Evolutionary conservation across 176 grass and related monocot genomes (phyloP).

Genomic region (Musa itinerans): DNA sequence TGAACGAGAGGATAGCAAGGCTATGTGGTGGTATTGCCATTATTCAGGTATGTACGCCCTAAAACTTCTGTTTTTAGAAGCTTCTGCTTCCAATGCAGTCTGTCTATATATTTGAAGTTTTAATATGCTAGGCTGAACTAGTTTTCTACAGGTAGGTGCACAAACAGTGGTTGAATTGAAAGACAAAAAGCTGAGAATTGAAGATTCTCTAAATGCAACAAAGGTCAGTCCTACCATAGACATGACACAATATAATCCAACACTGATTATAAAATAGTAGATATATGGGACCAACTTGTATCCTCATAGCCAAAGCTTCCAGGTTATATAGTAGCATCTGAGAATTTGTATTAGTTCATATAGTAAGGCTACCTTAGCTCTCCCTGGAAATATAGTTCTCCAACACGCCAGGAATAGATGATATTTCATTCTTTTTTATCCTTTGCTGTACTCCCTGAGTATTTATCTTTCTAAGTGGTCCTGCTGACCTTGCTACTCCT

Average conservation of each 20-base stretch:
- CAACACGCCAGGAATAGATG: too few relatives aligned
- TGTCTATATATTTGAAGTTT: background rate
- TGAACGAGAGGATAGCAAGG: slow-evolving; percentile 88
- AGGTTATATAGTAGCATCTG: too few relatives aligned
- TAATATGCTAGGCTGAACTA: slow-evolving; percentile 11
- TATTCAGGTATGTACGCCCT: slow-evolving; percentile 46
- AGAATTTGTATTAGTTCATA: too few relatives aligned
- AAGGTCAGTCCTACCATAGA: slow-evolving; percentile 35
- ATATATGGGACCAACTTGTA: too few relatives aligned
- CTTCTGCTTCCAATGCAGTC: too few relatives aligned
- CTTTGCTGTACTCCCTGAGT: too few relatives aligned
- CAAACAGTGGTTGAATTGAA: slow-evolving; percentile 88
- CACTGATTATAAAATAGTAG: background rate
- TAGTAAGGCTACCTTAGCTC: too few relatives aligned
- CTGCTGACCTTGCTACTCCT: slow-evolving; percentile 6
- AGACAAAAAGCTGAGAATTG: slow-evolving; percentile 95
- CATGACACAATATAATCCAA: background rate
- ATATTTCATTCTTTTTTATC: too few relatives aligned
- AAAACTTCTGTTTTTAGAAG: background rate
- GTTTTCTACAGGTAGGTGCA: slow-evolving; percentile 57
- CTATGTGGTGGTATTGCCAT: slow-evolving; percentile 77
- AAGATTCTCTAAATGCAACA: slow-evolving; percentile 89
- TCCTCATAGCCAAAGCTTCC: too few relatives aligned
- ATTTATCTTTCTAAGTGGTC: too few relatives aligned
- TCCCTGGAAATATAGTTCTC: too few relatives aligned